Conservation (phyloP, 73 alveolate genomes). For the Paramecium pentaurelia region DNA sequence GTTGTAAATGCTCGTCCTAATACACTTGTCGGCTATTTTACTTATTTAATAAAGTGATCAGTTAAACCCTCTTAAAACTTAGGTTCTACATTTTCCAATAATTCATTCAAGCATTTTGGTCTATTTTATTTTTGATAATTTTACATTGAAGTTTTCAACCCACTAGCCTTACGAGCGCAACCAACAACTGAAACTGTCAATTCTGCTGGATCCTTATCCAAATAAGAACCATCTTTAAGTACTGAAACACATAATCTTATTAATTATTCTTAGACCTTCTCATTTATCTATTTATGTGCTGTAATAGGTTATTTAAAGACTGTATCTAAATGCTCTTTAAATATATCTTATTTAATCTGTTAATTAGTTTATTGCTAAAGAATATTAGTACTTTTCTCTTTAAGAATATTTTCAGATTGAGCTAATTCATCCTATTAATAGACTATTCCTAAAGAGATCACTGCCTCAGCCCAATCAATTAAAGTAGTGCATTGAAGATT, state of each 20-base stretch:
- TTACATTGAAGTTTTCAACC: slow-evolving; percentile 10
- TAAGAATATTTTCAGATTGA: slow-evolving; percentile 41
- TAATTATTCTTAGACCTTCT: neutral
- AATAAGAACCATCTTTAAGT: neutral
- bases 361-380: neutral
- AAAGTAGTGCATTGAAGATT: slow-evolving; percentile 47
- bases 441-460: slow-evolving; percentile 24
- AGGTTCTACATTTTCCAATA: neutral
- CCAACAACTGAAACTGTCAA: slow-evolving; percentile 10
- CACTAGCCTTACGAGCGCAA: slow-evolving; percentile 27
- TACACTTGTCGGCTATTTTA: neutral
- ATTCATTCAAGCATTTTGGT: slow-evolving; percentile 2
- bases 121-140: neutral
- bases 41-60: neutral
- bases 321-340: slow-evolving; percentile 6
- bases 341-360: neutral
- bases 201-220: slow-evolving; percentile 48
- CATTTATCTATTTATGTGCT: neutral
- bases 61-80: neutral
- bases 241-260: neutral
- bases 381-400: slow-evolving; percentile 34
- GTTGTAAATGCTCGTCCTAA: neutral
- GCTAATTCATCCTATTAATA: slow-evolving; percentile 7
- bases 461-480: slow-evolving; percentile 56
- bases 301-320: neutral